phyloP scores from a whole-genome alignment of 2,329 filamentous ascomycete species.

The Curvularia verruculosa region DNA sequence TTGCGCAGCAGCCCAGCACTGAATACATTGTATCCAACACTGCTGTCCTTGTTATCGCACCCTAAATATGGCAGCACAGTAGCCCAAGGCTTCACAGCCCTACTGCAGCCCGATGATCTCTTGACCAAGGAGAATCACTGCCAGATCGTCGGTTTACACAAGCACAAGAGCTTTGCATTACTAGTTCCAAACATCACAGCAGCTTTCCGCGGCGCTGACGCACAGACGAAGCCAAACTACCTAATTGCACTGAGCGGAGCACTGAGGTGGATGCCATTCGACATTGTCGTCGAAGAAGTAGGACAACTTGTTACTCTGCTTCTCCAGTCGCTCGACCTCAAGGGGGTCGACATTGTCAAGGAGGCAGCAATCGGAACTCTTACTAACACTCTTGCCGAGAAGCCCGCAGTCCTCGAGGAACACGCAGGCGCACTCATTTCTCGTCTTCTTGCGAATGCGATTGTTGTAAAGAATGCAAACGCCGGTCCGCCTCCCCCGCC shows the following conservation, averaged over 20 bases:
- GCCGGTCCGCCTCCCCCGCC: constrained; percentile 33
- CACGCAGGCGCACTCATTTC: constrained; percentile 64
- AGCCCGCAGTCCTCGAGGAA: constrained; percentile 59
- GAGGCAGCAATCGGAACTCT: constrained; percentile 66
- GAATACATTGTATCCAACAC: constrained; percentile 49
- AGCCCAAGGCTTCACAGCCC: constrained; percentile 63
- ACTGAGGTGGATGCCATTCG: constrained; percentile 64
- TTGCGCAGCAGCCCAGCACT: constrained; percentile 59
- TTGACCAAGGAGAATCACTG: constrained; percentile 66
- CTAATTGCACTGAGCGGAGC: constrained; percentile 68
- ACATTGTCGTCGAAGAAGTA: constrained; percentile 65
- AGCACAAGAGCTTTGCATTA: constrained; percentile 67
- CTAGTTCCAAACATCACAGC: constrained; percentile 63
- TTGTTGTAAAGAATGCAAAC: constrained; percentile 20
- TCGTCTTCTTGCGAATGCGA: constrained; percentile 58
- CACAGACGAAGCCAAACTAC: constrained; percentile 63
- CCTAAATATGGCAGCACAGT: constrained; percentile 57
- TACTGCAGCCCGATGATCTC: constrained; percentile 66
- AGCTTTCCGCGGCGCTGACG: constrained; percentile 56
- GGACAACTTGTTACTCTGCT: constrained; percentile 64
- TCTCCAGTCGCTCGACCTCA: constrained; percentile 66
- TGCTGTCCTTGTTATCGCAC: constrained; percentile 60
- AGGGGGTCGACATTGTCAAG: constrained; percentile 60
- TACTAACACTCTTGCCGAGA: constrained; percentile 63
- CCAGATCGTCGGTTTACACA: constrained; percentile 65